Conservation (phyloP, 331 rosid species). For the Stylosanthes scabra region DNA sequence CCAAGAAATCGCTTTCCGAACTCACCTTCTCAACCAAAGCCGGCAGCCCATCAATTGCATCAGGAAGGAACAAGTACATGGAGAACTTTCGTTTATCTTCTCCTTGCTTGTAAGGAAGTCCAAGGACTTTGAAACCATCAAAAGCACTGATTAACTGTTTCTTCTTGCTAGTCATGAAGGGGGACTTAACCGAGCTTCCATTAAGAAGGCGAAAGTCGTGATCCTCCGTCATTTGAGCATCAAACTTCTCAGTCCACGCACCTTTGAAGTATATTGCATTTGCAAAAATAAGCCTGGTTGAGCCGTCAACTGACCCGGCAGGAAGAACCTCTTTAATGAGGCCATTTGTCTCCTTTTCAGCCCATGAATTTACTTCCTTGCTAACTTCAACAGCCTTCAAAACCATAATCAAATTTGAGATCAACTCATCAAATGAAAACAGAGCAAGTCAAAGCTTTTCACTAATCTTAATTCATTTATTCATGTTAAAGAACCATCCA, state of each 20-base stretch:
- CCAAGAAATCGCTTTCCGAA: slow-evolving; percentile 65
- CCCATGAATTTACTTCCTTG: slow-evolving; percentile 81
- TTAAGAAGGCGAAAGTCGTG: slow-evolving; percentile 69
- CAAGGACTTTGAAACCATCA: slow-evolving; percentile 74
- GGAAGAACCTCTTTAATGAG: slow-evolving; percentile 87
- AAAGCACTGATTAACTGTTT: slow-evolving; percentile 57
- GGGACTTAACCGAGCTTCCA: slow-evolving; percentile 64
- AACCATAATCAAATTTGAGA: slow-evolving; percentile 33
- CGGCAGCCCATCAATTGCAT: slow-evolving; percentile 68
- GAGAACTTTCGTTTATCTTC: slow-evolving; percentile 71
- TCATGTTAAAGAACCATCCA: neutral
- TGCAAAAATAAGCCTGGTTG: slow-evolving; percentile 75
- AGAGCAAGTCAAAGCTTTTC: too few species aligned
- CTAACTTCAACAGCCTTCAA: slow-evolving; percentile 64
- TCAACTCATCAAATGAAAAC: neutral
- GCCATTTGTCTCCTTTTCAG: slow-evolving; percentile 80
- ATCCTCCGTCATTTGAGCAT: slow-evolving; percentile 62
- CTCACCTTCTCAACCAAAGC: slow-evolving; percentile 71
- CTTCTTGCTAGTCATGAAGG: slow-evolving; percentile 79
- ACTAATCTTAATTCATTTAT: neutral
- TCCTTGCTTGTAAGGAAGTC: slow-evolving; percentile 79
- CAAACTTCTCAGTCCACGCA: slow-evolving; percentile 72
- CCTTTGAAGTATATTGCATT: slow-evolving; percentile 91
- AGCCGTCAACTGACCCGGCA: slow-evolving; percentile 61
- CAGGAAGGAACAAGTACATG: slow-evolving; percentile 85